These are phyloP conservation scores for Zangia roseola DNA, from an alignment of 768 basidiomycete species.

Conservation along the genomic window DNA sequence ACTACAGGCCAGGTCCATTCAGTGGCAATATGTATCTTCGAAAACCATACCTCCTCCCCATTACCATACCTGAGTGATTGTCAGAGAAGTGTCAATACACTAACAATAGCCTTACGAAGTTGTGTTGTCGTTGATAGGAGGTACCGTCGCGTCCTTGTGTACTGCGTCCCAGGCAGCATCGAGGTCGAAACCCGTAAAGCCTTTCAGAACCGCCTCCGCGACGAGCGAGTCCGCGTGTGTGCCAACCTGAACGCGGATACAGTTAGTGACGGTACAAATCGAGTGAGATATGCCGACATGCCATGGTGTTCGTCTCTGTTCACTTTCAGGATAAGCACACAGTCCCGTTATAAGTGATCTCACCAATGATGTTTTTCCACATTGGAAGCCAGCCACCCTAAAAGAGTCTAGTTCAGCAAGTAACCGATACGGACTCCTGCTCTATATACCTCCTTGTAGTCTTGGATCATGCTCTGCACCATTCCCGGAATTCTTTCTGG, in stretches of 20 bases:
- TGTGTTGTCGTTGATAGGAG: constrained; percentile 55
- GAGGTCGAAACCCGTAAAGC: constrained; percentile 59
- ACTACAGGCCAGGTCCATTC: constrained; percentile 33
- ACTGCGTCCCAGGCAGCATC: constrained; percentile 72
- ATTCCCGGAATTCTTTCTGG: constrained; percentile 77
- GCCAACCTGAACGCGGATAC: constrained; percentile 45
- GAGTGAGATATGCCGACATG: constrained; percentile 11
- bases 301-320: constrained; percentile 82
- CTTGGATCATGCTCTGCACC: constrained; percentile 78
- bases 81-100: not conserved
- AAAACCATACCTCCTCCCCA: constrained; percentile 57
- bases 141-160: constrained; percentile 66
- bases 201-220: constrained; percentile 69
- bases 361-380: constrained; percentile 85
- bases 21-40: not conserved
- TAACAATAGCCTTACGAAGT: constrained; percentile 40
- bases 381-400: constrained; percentile 83
- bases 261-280: not conserved
- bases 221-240: constrained; percentile 81
- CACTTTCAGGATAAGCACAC: not conserved
- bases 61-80: constrained; percentile 54
- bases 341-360: constrained; percentile 9
- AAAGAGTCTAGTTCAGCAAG: not conserved
- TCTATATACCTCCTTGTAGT: constrained; percentile 57
- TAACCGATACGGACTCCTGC: not conserved